Evolutionary conservation across 192 early-diverging fungal species (phyloP), one percentile per base, ranked within the genome.

Genomic region (Diversispora eburnea): DNA sequence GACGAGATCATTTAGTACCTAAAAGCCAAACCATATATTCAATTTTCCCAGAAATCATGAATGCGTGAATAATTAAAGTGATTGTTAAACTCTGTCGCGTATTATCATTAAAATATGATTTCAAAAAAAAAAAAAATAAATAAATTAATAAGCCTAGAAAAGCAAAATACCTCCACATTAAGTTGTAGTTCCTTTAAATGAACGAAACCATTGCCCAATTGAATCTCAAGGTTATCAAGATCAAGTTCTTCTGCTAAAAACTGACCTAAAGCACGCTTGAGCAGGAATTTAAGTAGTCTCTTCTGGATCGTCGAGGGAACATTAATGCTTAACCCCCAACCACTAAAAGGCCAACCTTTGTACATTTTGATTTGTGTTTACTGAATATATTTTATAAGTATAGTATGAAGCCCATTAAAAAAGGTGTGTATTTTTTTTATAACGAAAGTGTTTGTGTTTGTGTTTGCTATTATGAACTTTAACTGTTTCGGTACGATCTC

Each of bases 141-240:
- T 5, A 43, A 41, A 42, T 6, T 62, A 43, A 62, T 15, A 62
- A n/a, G 5, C 17, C 42, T 42, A 6, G 7, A 33, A 61, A 20
- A 48, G 33, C 47, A 5, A 71, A 83, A 78, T 86, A 91, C 94
- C 78, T 89, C 85, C 51, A 89, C 76, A 72, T 92, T 94, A 43
- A 96, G 88, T 72, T 90, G 83, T 19, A 96, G 80, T 70, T 95
- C 91, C 47, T 86, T 85, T 52, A 96, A 85, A 49, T 88, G 84
- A 33, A 96, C 82, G 33, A 85, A 84, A 4, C 93, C 94, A 54
- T 89, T 86, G 47, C 87, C 87, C 10, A 96, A 85, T 83, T 93
- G 88, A 47, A 96, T 89, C 74, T 96, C 94, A 69, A 94, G 86
- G 75, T 93, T 88, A 49, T 92, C 92, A 62, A 90, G 84, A 61